Base-by-base conservation (phyloP, 2,329 filamentous ascomycete species). In the Botryotinia convoluta region DNA sequence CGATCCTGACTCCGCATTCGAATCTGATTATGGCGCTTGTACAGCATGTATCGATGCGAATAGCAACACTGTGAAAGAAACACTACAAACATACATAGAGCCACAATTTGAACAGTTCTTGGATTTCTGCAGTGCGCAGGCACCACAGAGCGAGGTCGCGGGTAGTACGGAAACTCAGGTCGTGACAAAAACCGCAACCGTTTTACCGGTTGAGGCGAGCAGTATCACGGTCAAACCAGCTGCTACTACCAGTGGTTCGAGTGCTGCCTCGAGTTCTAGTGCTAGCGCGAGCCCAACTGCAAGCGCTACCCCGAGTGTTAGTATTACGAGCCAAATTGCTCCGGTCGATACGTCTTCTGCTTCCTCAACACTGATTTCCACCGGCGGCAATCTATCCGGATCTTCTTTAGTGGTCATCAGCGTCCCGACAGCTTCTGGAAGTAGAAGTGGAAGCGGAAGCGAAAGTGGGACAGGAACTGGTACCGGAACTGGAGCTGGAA, bases 1-100 rank as follows among this genome's bases (percentile, higher is more conserved):
- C 78, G 76, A 71, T 0, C 0, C 69, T 0, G 79, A 69, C 10
- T 87, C 87, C 0, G 73, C 80, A 0, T 91, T 89, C 80, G 63
- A 67, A 4, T 63, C 70, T 0, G 79, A 79, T 35, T 81, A 84
- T 18, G 26, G 69, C 0, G 61, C 72, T 0, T 91, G 89, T 79
- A 20, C 75, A 35, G 22, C 8, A 9, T 81, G 79, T 69, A 75
- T 79, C 3, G 26, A 9, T 0, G 74, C 71, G 1, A 75, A 79
- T 65, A 65, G 69, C 26, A 22, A 59, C 5, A 51, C 69, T 44
- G 29, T 54, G 10, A 73, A 73, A 44, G 22, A 22, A 35, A 70
- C 71, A 20, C 26, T 48, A 8, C 64, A 73, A 48, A 26, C 26
- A 35, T 79, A 79, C 59, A 64, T 79, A 4, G 63, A 71, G 7